These are phyloP conservation scores for Mycena belliarum DNA, from an alignment of 768 basidiomycete genomes.

Conservation along the genomic window DNA sequence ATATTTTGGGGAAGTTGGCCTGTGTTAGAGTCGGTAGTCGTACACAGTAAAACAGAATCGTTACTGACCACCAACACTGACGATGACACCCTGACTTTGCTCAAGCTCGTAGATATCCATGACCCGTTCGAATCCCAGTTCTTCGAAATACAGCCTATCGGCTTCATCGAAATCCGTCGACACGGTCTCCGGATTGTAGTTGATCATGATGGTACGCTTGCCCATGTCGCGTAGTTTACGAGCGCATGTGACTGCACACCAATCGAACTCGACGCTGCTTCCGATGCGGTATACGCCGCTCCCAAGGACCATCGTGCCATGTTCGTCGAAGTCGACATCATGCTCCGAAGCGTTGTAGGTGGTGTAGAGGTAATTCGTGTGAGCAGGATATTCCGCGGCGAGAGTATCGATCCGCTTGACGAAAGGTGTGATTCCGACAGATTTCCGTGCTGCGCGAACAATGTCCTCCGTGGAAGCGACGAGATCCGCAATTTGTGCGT, in stretches of 20 bases:
- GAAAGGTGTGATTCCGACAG: constrained; percentile 87
- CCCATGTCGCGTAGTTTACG: constrained; percentile 90
- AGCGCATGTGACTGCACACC: constrained; percentile 99
- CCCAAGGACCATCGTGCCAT: constrained; percentile 99
- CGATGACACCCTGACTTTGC: constrained; percentile 88
- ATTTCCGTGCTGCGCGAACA: constrained; percentile 86
- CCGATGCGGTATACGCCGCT: constrained; percentile 98
- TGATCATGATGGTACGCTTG: constrained; percentile 97
- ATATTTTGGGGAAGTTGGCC: constrained; percentile 99
- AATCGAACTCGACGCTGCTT: constrained; percentile 98
- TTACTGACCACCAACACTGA: constrained; percentile 89
- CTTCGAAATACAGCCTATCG: constrained; percentile 98
- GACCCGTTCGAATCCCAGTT: constrained; percentile 95
- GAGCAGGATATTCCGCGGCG: constrained; percentile 97
- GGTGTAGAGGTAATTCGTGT: constrained; percentile 99
- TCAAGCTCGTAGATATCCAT: constrained; percentile 99
- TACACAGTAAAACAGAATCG: neutral
- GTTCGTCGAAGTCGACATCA: constrained; percentile 92
- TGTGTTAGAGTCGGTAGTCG: constrained; percentile 30
- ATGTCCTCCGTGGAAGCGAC: constrained; percentile 69
- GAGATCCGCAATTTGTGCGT: constrained; percentile 87
- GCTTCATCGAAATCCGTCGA: constrained; percentile 99
- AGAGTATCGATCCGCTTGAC: constrained; percentile 99
- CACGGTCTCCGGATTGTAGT: constrained; percentile 99
- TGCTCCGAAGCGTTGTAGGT: constrained; percentile 97